Evolutionary conservation across 352 stramenopile genomes (phyloP).

Genomic region (Pythium scleroteichum): DNA sequence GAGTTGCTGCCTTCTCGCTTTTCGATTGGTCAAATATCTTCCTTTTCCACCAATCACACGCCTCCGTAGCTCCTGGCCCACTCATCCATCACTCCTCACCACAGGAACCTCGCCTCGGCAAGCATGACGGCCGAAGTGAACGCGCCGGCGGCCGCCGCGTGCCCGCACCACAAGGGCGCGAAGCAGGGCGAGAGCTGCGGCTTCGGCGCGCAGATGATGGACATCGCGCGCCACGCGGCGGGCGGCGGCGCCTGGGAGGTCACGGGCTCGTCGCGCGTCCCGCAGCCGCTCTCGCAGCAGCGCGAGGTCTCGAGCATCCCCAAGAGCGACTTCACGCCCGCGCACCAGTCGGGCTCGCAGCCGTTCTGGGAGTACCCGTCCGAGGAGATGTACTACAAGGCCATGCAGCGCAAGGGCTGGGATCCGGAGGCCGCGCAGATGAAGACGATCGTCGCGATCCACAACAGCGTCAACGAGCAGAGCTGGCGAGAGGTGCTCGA

Average conservation of each 20-base stretch:
- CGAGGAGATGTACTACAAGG: constrained; percentile 98
- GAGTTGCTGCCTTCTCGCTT: not conserved
- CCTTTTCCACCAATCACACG: constrained; percentile 10
- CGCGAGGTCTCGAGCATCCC: constrained; percentile 94
- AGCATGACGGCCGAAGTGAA: constrained; percentile 78
- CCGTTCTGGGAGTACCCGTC: constrained; percentile 96
- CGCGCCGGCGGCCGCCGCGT: constrained; percentile 45
- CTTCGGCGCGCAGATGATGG: constrained; percentile 67
- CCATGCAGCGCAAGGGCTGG: constrained; percentile 97
- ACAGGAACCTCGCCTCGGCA: no score
- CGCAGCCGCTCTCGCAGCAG: constrained; percentile 64
- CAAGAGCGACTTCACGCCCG: constrained; percentile 86
- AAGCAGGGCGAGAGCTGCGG: constrained; percentile 33
- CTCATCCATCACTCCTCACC: constrained; percentile 1
- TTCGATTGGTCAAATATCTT: constrained; percentile 9
- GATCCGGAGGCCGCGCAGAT: constrained; percentile 91
- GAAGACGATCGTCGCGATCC: constrained; percentile 95
- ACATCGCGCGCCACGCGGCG: constrained; percentile 41
- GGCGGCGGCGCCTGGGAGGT: constrained; percentile 29
- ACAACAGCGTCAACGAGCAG: constrained; percentile 98
- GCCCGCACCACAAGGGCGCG: constrained; percentile 32
- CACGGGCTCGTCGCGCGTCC: no score
- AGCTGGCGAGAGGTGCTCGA: constrained; percentile 93
- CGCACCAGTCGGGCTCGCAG: constrained; percentile 53
- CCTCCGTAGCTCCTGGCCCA: not conserved